Base-by-base conservation (phyloP, 768 basidiomycete genomes). In the Amanita rubescens region DNA sequence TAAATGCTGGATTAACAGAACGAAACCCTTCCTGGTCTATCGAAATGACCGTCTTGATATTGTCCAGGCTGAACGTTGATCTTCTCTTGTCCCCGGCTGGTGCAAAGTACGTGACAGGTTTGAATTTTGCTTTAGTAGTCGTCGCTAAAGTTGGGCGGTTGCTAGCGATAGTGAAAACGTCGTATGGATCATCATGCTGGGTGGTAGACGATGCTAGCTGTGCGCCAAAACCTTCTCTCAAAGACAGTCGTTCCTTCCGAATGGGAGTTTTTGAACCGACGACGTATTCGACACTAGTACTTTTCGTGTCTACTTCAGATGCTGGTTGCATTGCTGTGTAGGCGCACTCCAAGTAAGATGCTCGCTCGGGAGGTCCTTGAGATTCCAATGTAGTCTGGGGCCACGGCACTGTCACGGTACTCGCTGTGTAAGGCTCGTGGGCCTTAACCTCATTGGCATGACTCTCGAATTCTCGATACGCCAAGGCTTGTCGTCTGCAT, bases 11-110 rank as follows among this genome's bases (percentile, higher is more conserved):
- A 22, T 72, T 71, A 5, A 84, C 73, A 15, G 77, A 74, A 22
- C 89, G 79, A 60, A 89, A 90, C 3, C 87, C 85, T 69, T 92
- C 91, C 64, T 93, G 91, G 62, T 92, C 91, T 22, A 93, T 83
- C 65, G 82, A 77, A 32, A 92, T 68, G 53, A 53, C 30, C 3
- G 45, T 43, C 25, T 17, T 32, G 19, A 37, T 37, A 3, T 37
- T 46, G 12, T 35, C 33, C 34, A 53, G 43, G 11, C 32, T 37
- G 22, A 24, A 27, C 11, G 25, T 14, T 22, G 51, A 7, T 19
- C 17, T 49, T 51, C 14, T 24, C 33, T 27, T 22, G 20, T 50
- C 35, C 3, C 10, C 49, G 19, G n/a, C 12, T 5, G 33, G 10
- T 17, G 3, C 8, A 47, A 10, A 17, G 14, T 30, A 17, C 27